Base-by-base conservation (phyloP, 441 rosid genomes). In the Populus hybrid region DNA sequence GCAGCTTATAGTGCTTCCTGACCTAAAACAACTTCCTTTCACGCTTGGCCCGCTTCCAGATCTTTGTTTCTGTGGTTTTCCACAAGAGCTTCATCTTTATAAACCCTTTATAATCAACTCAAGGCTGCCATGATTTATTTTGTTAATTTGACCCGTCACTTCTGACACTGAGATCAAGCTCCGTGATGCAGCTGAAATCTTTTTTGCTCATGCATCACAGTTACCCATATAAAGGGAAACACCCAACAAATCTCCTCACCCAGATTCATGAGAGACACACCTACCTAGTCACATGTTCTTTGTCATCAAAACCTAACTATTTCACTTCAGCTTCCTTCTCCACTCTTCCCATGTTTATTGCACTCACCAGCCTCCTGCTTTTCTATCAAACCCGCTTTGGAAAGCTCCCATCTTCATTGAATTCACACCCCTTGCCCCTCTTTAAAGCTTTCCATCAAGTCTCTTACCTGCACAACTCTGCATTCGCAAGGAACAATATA, bases 251-350 rank as follows among this genome's bases (percentile, higher is more conserved):
- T 87, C 81, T 69, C 36, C 69, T 70, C 75, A 67, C 81, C 70
- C 66, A 50, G 61, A 74, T 72, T 76, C 86, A 85, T 80, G 89
- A 79, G 82, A 69, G 81, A 53, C 81, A 81, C 88, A 80, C 79
- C 85, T 80, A 81, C 83, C 79, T 12, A 35, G 74, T 87, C 92
- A 87, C 89, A 82, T 84, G 92, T 76, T 80, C 73, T 71, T 69
- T 76, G 46, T 59, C 74, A 64, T 77, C 70, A 70, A 34, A 61
- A 75, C 70, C 80, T 66, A 71, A 71, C 67, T 10, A 46, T 75
- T 63, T 78, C 77, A 50, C 57, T 42, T 61, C 77, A n/a, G 64
- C 73, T n/a, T 46, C 5, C 57, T 57, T 20, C 42, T 4, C n/a
- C 59, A 21, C 30, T 23, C 53, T 38, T 65, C 63, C 68, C 53